Conservation (phyloP, 345 rosid species). For the Nephelium lappaceum region DNA sequence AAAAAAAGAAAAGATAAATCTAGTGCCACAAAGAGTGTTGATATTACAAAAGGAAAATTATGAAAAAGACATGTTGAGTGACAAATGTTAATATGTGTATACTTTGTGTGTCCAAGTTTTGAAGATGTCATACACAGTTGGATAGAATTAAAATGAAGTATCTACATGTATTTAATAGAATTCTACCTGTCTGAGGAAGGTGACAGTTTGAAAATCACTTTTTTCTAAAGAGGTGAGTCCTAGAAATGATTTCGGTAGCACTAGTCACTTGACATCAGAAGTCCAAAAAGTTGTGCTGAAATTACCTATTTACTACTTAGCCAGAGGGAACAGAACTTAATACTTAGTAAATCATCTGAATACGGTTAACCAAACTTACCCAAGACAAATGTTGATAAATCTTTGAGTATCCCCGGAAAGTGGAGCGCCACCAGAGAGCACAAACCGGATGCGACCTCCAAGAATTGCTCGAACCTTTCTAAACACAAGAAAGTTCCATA, state of each 20-base stretch:
- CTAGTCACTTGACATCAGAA: background rate
- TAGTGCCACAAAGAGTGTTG: background rate
- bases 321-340: constrained; percentile 9
- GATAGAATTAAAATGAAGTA: background rate
- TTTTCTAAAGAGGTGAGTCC: background rate
- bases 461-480: constrained; percentile 78
- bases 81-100: too few relatives aligned
- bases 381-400: constrained; percentile 96
- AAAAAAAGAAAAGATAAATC: background rate
- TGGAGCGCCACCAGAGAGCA: constrained; percentile 99
- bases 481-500: constrained; percentile 90
- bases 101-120: too few relatives aligned
- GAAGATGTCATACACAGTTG: background rate
- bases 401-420: constrained; percentile 96
- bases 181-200: background rate
- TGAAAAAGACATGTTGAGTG: too few relatives aligned
- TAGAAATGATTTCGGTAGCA: background rate
- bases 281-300: background rate
- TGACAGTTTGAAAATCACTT: background rate
- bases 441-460: constrained; percentile 89
- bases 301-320: background rate
- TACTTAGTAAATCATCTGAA: constrained; percentile 18
- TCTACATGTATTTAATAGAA: too few relatives aligned
- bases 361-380: constrained; percentile 54
- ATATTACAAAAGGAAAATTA: too few relatives aligned